These are phyloP conservation scores for Linnemannia zychae DNA, from an alignment of 192 early-diverging fungal genomes.

Conservation along the genomic window DNA sequence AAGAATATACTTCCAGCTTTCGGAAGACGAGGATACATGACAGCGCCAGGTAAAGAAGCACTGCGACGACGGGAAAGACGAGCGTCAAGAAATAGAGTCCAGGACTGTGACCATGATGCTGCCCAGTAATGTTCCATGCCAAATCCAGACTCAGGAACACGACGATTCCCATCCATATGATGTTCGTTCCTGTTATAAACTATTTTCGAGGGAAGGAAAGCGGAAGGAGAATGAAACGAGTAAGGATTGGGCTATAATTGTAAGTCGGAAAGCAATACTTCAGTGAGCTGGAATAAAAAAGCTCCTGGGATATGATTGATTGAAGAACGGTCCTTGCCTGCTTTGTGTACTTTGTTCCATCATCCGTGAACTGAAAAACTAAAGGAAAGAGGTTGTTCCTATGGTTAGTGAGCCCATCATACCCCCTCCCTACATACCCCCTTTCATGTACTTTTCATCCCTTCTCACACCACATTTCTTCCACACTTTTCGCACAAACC, in stretches of 20 bases:
- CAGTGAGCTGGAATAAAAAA: too few relatives aligned
- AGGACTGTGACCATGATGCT: slow-evolving; percentile 21
- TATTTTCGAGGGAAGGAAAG: neutral
- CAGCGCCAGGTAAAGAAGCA: slow-evolving; percentile 20
- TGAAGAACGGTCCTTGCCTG: too few relatives aligned
- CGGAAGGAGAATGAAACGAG: neutral
- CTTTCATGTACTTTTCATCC: neutral
- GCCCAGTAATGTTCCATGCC: slow-evolving; percentile 23
- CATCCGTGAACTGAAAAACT: slow-evolving; percentile 50
- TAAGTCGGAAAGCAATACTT: neutral
- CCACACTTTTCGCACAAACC: neutral
- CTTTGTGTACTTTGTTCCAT: slow-evolving; percentile 25
- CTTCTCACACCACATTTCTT: neutral
- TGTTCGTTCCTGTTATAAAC: slow-evolving; percentile 35
- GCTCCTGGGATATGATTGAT: too few relatives aligned
- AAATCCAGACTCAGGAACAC: slow-evolving; percentile 32
- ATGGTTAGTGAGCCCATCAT: neutral
- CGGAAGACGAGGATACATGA: slow-evolving; percentile 25
- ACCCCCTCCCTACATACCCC: neutral
- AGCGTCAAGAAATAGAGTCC: slow-evolving; percentile 31
- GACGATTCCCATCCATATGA: slow-evolving; percentile 9
- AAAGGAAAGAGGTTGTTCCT: neutral
- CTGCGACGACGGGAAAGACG: slow-evolving; percentile 19
- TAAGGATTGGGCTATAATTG: too few relatives aligned
- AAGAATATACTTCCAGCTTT: slow-evolving; percentile 19